phyloP scores from a whole-genome alignment of 768 basidiomycete species.

The Tylopilus plumbeoviolaceoides region DNA sequence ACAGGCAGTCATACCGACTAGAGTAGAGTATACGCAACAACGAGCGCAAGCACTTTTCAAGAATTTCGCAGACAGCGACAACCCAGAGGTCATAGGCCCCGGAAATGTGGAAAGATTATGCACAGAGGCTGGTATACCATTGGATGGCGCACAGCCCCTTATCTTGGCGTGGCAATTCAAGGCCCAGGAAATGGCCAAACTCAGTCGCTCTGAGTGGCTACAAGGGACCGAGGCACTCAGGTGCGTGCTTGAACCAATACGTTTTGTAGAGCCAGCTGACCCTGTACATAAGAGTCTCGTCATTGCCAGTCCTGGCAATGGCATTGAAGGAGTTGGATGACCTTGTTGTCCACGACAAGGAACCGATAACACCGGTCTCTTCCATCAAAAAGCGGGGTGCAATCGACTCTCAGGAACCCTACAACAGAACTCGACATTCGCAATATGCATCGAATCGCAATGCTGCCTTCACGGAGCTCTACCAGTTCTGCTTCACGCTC shows the following conservation, averaged over 20 bases:
- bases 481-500: slow-evolving; percentile 65
- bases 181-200: slow-evolving; percentile 68
- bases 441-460: slow-evolving; percentile 46
- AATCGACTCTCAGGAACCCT: slow-evolving; percentile 36
- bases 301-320: slow-evolving; percentile 43
- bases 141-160: slow-evolving; percentile 71
- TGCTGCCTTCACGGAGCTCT: slow-evolving; percentile 59
- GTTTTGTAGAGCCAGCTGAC: background rate
- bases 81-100: slow-evolving; percentile 52
- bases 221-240: slow-evolving; percentile 45
- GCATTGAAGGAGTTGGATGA: slow-evolving; percentile 60
- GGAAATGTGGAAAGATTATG: slow-evolving; percentile 73
- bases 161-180: slow-evolving; percentile 73
- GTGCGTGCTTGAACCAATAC: slow-evolving; percentile 31
- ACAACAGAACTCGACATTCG: slow-evolving; percentile 51
- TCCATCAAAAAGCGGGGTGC: slow-evolving; percentile 33
- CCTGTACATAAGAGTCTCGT: slow-evolving; percentile 41
- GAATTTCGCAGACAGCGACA: slow-evolving; percentile 55
- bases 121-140: slow-evolving; percentile 60
- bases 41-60: slow-evolving; percentile 56
- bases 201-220: slow-evolving; percentile 69
- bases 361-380: slow-evolving; percentile 31
- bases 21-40: slow-evolving; percentile 44
- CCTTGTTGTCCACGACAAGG: slow-evolving; percentile 48
- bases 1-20: slow-evolving; percentile 6